Percentiles rank a stretch among this genome's conserved stretches.
phyloP scores from a whole-genome alignment of 169 alveolate genomes.

The Cryptosporidium xiaoi region DNA sequence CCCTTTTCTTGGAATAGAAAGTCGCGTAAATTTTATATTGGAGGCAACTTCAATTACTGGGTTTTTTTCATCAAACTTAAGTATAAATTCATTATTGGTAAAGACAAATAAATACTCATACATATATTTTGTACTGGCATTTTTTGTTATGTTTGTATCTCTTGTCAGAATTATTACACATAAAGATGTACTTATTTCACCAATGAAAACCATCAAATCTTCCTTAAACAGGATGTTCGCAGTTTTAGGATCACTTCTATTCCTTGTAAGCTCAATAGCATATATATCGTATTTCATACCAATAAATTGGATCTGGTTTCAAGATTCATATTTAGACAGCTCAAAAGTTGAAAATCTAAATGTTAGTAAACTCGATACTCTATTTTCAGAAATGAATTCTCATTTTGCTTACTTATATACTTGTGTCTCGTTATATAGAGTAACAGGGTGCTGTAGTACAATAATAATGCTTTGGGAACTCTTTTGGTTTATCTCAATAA shows the following conservation, averaged over 20 bases:
- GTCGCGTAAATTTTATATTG: not conserved
- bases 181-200: constrained; percentile 40
- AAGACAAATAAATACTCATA: constrained; percentile 55
- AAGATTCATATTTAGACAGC: constrained; percentile 12
- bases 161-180: constrained; percentile 43
- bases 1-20: constrained; percentile 58
- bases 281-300: constrained; percentile 28
- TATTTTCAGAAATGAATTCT: not conserved
- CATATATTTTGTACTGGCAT: constrained; percentile 19
- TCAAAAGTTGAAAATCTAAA: not conserved
- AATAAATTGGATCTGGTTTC: constrained; percentile 39
- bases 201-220: constrained; percentile 29
- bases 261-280: constrained; percentile 9
- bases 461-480: constrained; percentile 51
- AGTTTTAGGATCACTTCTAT: constrained; percentile 25
- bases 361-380: not conserved
- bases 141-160: constrained; percentile 9
- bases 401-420: constrained; percentile 14
- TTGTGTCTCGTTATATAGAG: constrained; percentile 28
- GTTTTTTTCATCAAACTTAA: constrained; percentile 21
- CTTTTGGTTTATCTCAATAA: constrained; percentile 46
- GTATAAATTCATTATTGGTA: constrained; percentile 13
- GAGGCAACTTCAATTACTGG: constrained; percentile 22
- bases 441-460: constrained; percentile 21
- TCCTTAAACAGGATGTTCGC: constrained; percentile 44